Percentiles rank a stretch among this genome's conserved stretches.
These are phyloP conservation scores for Venturia carpophila DNA, from an alignment of 2,329 filamentous ascomycete species.

Conservation along the genomic window DNA sequence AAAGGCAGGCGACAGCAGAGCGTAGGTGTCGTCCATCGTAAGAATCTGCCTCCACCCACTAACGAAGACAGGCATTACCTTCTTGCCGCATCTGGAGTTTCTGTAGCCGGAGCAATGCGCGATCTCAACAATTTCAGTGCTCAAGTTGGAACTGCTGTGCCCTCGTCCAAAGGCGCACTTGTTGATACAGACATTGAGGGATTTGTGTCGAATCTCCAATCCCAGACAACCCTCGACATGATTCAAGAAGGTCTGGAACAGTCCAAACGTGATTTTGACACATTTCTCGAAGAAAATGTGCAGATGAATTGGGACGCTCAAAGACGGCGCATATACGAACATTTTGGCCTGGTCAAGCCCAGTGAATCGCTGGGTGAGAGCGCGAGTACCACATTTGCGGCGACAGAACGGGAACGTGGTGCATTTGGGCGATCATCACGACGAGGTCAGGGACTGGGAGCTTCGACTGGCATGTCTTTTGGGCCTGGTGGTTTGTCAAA, in stretches of 20 bases:
- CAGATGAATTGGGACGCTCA: slow-evolving; percentile 95
- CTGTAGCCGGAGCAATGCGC: slow-evolving; percentile 74
- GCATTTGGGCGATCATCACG: slow-evolving; percentile 47
- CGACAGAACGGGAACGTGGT: slow-evolving; percentile 32
- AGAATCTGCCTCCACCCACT: neutral
- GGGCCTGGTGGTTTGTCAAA: slow-evolving; percentile 65
- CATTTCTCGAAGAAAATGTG: slow-evolving; percentile 88
- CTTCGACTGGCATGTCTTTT: slow-evolving; percentile 40
- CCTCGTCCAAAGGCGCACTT: slow-evolving; percentile 31
- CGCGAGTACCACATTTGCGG: slow-evolving; percentile 31
- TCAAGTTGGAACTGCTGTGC: slow-evolving; percentile 50
- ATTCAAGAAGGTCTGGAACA: slow-evolving; percentile 85
- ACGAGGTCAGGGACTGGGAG: slow-evolving; percentile 28
- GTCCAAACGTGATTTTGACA: slow-evolving; percentile 84
- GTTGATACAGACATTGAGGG: slow-evolving; percentile 52
- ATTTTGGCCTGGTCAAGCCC: slow-evolving; percentile 69
- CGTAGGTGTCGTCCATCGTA: slow-evolving; percentile 35
- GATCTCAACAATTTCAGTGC: slow-evolving; percentile 75
- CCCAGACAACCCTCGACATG: slow-evolving; percentile 84
- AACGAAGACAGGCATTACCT: slow-evolving; percentile 64
- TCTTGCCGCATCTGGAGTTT: slow-evolving; percentile 85
- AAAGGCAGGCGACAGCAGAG: slow-evolving; percentile 41
- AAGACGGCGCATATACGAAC: slow-evolving; percentile 85
- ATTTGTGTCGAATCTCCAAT: slow-evolving; percentile 78
- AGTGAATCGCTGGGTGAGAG: slow-evolving; percentile 30